phyloP scores from a whole-genome alignment of 768 basidiomycete species.

The Macrolepiota fuliginosa region DNA sequence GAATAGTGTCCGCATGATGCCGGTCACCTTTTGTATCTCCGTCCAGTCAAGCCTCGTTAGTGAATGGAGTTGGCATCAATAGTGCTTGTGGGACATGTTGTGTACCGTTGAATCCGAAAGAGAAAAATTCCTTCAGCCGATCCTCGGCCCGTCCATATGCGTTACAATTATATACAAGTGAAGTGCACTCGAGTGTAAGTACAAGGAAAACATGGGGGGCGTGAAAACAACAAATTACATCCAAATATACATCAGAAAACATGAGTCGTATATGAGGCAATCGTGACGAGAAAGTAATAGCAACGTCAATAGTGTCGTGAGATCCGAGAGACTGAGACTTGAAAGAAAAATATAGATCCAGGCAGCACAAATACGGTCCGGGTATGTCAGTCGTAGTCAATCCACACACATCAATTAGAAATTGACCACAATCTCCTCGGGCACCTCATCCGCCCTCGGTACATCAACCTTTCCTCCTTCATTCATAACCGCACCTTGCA shows the following conservation, averaged over 20 bases:
- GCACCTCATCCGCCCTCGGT: constrained; percentile 28
- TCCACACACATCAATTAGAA: background rate
- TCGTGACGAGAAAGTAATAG: background rate
- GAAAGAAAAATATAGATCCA: background rate
- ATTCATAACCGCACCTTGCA: constrained; percentile 29
- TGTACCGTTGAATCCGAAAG: no score
- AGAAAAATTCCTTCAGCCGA: no score
- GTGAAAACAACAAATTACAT: background rate
- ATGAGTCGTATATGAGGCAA: no score
- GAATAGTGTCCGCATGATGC: no score
- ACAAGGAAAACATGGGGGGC: no score
- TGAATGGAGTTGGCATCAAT: no score
- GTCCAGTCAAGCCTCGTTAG: no score
- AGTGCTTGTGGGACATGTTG: no score
- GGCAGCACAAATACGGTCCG: background rate
- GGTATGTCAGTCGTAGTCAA: background rate
- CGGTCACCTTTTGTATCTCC: no score
- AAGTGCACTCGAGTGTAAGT: no score
- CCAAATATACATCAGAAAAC: background rate
- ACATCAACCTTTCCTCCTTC: constrained; percentile 37
- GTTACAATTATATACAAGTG: no score
- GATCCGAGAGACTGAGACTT: background rate
- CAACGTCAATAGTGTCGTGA: background rate
- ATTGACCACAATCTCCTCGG: constrained; percentile 1
- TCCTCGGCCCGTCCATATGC: no score